These are phyloP conservation scores for Brasilioporus rufonigricans DNA, from an alignment of 768 basidiomycete species.

Conservation along the genomic window DNA sequence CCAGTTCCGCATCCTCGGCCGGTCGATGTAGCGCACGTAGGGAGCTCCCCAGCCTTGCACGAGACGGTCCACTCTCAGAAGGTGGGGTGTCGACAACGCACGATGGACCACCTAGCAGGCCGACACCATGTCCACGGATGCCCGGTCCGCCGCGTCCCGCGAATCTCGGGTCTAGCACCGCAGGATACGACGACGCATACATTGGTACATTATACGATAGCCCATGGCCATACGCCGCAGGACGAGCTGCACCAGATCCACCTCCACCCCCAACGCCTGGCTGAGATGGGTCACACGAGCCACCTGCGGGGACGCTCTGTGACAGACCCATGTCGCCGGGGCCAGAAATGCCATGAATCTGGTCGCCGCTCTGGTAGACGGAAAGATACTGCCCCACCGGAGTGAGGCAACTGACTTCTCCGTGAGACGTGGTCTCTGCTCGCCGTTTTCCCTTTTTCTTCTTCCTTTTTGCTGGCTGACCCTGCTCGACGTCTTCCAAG, in stretches of 20 bases:
- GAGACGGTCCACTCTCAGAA: slow-evolving; percentile 4
- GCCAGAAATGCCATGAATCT: slow-evolving; percentile 18
- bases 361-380: slow-evolving; percentile 8
- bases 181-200: slow-evolving; percentile 18
- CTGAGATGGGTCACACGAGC: slow-evolving; percentile 19
- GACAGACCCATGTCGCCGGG: slow-evolving; percentile 17
- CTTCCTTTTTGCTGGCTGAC: slow-evolving; percentile 25
- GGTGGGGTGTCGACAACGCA: neutral
- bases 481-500: slow-evolving; percentile 14
- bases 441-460: slow-evolving; percentile 30
- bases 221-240: neutral
- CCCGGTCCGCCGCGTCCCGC: neutral
- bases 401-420: slow-evolving; percentile 5
- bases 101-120: neutral
- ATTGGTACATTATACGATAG: neutral
- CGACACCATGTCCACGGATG: neutral
- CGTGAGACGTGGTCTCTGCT: slow-evolving; percentile 12
- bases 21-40: neutral
- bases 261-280: slow-evolving; percentile 13
- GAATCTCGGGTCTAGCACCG: slow-evolving; percentile 12
- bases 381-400: neutral
- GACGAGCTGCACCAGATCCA: slow-evolving; percentile 20
- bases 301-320: slow-evolving; percentile 7
- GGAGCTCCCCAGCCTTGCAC: neutral
- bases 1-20: slow-evolving; percentile 11